Evolutionary conservation across 2,329 filamentous ascomycete species (phyloP).

Genomic region (Epichloe typhina): DNA sequence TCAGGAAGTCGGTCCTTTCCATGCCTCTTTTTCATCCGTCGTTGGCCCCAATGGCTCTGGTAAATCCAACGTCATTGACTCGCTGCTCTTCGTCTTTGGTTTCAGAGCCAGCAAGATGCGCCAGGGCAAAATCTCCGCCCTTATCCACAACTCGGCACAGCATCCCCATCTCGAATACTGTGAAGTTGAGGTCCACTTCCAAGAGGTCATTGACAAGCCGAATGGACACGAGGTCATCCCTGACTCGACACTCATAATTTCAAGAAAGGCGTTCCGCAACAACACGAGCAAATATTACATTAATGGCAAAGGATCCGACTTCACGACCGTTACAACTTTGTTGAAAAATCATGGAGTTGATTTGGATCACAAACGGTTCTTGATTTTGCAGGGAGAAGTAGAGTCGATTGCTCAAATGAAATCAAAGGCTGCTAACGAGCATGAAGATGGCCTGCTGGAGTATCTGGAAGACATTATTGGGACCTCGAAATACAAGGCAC

Average conservation of each 20-base stretch:
- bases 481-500: constrained; percentile 94
- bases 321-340: constrained; percentile 79
- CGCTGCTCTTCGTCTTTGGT: constrained; percentile 94
- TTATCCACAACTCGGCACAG: constrained; percentile 93
- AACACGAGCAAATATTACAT: constrained; percentile 98
- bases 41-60: constrained; percentile 96
- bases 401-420: constrained; percentile 99
- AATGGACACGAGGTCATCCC: constrained; percentile 67
- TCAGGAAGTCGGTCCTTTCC: constrained; percentile 93
- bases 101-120: constrained; percentile 99
- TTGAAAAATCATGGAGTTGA: constrained; percentile 83
- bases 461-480: constrained; percentile 98
- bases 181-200: constrained; percentile 93
- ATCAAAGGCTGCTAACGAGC: constrained; percentile 83
- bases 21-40: constrained; percentile 92
- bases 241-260: constrained; percentile 75
- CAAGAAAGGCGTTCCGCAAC: constrained; percentile 89
- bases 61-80: constrained; percentile 98
- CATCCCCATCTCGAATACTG: constrained; percentile 78
- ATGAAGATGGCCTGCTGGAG: constrained; percentile 90
- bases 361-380: constrained; percentile 92
- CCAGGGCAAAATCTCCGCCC: constrained; percentile 92
- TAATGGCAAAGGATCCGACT: constrained; percentile 78
- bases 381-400: constrained; percentile 94
- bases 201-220: constrained; percentile 79